These are phyloP conservation scores for Boletus insuetus DNA, from an alignment of 768 basidiomycete species.

Conservation along the genomic window DNA sequence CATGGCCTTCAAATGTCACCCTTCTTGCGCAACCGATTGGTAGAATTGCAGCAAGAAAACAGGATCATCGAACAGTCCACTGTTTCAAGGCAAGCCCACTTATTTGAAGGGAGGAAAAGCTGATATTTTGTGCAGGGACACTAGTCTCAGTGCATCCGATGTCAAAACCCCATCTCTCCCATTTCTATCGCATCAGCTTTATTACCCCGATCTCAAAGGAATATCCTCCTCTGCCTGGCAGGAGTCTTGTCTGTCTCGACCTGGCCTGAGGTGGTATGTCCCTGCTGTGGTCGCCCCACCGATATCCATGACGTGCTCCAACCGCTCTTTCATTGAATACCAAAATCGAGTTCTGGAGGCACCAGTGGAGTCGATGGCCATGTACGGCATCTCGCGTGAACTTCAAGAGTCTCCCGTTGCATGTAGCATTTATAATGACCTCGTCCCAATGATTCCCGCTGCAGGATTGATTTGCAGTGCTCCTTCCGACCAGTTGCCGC, in stretches of 20 bases:
- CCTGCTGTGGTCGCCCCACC: constrained; percentile 86
- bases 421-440: constrained; percentile 42
- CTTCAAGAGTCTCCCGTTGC: constrained; percentile 57
- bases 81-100: constrained; percentile 42
- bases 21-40: constrained; percentile 54
- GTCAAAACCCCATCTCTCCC: constrained; percentile 16
- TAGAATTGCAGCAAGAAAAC: constrained; percentile 45
- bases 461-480: constrained; percentile 68
- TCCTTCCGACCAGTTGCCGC: constrained; percentile 69
- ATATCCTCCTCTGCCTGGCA: constrained; percentile 65
- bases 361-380: constrained; percentile 67
- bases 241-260: constrained; percentile 78
- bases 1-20: constrained; percentile 60
- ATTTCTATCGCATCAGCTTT: constrained; percentile 32
- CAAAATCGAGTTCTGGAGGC: constrained; percentile 61
- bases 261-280: constrained; percentile 78
- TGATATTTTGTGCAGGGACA: constrained; percentile 20
- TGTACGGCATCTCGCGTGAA: constrained; percentile 81
- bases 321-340: constrained; percentile 76
- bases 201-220: constrained; percentile 48
- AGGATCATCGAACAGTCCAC: constrained; percentile 38
- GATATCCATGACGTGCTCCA: constrained; percentile 66
- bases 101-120: not conserved
- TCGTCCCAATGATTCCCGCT: constrained; percentile 60
- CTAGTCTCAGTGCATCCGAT: constrained; percentile 17